Conservation (phyloP, 495 filamentous ascomycete genomes). For the Cenococcum geophilum region DNA sequence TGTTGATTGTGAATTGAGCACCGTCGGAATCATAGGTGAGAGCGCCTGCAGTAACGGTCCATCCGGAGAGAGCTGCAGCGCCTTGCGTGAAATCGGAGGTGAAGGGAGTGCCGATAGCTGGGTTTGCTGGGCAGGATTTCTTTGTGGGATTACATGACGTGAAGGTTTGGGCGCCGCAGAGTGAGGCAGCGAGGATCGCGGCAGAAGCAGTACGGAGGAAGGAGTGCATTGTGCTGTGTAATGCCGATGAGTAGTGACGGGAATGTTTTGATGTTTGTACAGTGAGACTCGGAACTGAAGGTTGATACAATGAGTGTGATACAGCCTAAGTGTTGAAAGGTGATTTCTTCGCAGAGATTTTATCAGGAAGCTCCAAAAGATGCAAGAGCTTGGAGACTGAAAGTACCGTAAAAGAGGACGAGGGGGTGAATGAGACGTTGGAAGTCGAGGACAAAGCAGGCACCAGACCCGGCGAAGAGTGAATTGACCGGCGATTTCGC, state of each 20-base stretch:
- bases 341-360: neutral
- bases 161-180: constrained; percentile 52
- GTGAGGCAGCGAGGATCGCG: constrained; percentile 22
- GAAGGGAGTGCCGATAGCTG: constrained; percentile 53
- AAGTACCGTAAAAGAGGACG: neutral
- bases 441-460: neutral
- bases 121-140: constrained; percentile 55
- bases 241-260: neutral
- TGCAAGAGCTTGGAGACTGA: neutral
- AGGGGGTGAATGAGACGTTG: neutral
- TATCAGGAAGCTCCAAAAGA: neutral
- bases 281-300: neutral
- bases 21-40: constrained; percentile 52
- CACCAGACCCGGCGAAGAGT: neutral
- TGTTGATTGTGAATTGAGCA: constrained; percentile 64
- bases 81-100: constrained; percentile 62
- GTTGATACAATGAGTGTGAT: neutral
- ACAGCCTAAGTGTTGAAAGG: neutral
- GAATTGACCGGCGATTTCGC: neutral
- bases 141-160: constrained; percentile 65
- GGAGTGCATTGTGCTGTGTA: constrained; percentile 20
- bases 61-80: constrained; percentile 47
- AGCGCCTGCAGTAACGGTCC: constrained; percentile 54
- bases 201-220: constrained; percentile 2
- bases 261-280: neutral